phyloP scores from a whole-genome alignment of 306 rosid genomes.

The Medicago truncatula region MtrunA17r5.0-ANR NC_053049.1:40598001-40598500 shows the following conservation, averaged over 20 bases:
- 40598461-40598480: slow-evolving; percentile 14
- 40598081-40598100: slow-evolving; percentile 5
- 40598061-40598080: slow-evolving; percentile 23
- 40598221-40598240: slow-evolving; percentile 11
- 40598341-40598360: slow-evolving; percentile 21
- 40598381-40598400: not conserved
- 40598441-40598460: slow-evolving; percentile 9
- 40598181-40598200: not conserved
- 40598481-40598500: slow-evolving; percentile 1
- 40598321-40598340: not conserved
- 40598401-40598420: slow-evolving; percentile 24
- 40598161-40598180: slow-evolving; percentile 26
- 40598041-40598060: slow-evolving; percentile 18
- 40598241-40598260: not conserved
- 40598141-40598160: slow-evolving; percentile 5
- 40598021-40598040: slow-evolving; percentile 18
- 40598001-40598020: slow-evolving; percentile 14
- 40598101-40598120: not conserved
- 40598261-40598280: slow-evolving; percentile 9
- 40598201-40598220: slow-evolving; percentile 14
- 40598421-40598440: not conserved
- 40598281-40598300: slow-evolving; percentile 1
- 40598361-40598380: slow-evolving; percentile 13
- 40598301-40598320: too few relatives aligned
- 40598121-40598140: not conserved